Evolutionary conservation across 192 early-diverging fungal genomes (phyloP).

Genomic region (Mortierella antarctica): DNA sequence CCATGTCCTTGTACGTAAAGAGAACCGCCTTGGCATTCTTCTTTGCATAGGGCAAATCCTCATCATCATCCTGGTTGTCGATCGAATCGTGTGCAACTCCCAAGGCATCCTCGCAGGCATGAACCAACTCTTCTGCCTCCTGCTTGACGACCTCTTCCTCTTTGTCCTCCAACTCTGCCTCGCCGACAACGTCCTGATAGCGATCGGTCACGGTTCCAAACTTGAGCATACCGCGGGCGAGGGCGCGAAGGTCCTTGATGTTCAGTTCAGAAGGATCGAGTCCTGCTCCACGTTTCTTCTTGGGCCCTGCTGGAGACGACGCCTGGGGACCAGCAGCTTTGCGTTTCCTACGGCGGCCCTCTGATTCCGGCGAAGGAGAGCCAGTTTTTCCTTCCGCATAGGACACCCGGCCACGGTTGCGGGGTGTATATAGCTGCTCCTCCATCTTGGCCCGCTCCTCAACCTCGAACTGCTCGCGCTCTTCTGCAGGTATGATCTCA

Average conservation of each 20-base stretch:
- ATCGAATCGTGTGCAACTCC: conserved; percentile 35
- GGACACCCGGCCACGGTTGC: conserved; percentile 68
- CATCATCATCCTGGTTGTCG: conserved; percentile 50
- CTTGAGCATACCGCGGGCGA: conserved; percentile 81
- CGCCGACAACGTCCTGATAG: conserved; percentile 84
- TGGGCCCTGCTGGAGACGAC: conserved; percentile 17
- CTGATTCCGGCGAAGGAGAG: conserved; percentile 40
- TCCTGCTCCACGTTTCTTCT: conserved; percentile 47
- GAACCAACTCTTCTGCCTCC: conserved; percentile 55
- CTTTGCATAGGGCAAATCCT: conserved; percentile 46
- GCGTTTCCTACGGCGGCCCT: conserved; percentile 43
- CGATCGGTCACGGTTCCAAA: conserved; percentile 87
- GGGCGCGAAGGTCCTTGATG: conserved; percentile 86
- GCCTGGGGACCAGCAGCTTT: conserved; percentile 19
- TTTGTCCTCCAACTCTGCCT: conserved; percentile 82
- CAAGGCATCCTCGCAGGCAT: conserved; percentile 60
- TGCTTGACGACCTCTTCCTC: conserved; percentile 56
- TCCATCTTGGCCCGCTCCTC: conserved; percentile 75
- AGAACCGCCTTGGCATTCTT: conserved; percentile 74
- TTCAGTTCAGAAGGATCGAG: conserved; percentile 60
- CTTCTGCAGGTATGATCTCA: conserved; percentile 92
- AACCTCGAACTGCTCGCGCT: conserved; percentile 73
- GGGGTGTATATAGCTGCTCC: conserved; percentile 63
- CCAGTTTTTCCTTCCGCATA: conserved; percentile 68
- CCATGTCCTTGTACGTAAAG: conserved; percentile 80